These are phyloP conservation scores for Umbelopsis vinacea DNA, from an alignment of 192 early-diverging fungal genomes.

Conservation along the genomic window DNA sequence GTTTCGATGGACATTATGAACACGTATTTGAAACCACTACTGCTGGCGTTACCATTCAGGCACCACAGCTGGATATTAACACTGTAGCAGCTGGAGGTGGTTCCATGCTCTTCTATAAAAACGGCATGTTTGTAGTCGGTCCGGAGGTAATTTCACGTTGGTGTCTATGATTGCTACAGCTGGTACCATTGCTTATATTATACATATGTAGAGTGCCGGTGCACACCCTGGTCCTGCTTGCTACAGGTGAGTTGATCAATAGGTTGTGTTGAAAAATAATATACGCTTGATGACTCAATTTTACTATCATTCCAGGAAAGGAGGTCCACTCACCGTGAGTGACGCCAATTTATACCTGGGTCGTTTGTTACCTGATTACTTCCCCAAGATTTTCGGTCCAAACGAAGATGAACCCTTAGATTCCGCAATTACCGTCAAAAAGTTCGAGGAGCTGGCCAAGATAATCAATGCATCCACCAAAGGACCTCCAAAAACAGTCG, in stretches of 20 bases:
- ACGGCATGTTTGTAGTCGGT: conserved; percentile 94
- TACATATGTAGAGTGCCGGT: conserved; percentile 71
- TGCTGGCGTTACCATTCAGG: conserved; percentile 89
- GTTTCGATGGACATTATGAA: conserved; percentile 87
- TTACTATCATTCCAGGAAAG: conserved; percentile 57
- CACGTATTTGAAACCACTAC: conserved; percentile 96
- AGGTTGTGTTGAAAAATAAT: not conserved
- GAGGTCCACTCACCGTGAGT: conserved; percentile 92
- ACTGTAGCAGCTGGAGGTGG: conserved; percentile 98
- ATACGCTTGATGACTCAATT: not conserved
- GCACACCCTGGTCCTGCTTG: conserved; percentile 97
- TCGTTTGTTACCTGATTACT: conserved; percentile 81
- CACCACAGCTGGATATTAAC: conserved; percentile 95
- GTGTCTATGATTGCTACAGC: not conserved
- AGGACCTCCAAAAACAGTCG: conserved; percentile 67
- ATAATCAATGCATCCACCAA: conserved; percentile 64
- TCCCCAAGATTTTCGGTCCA: conserved; percentile 94
- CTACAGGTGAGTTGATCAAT: conserved; percentile 60
- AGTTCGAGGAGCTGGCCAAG: conserved; percentile 68
- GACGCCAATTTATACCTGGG: conserved; percentile 94
- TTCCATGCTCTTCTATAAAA: conserved; percentile 88
- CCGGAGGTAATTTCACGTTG: conserved; percentile 58
- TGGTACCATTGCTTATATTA: not conserved
- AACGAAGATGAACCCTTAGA: conserved; percentile 85
- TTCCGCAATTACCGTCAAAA: conserved; percentile 54